Percentiles rank a stretch among this genome's conserved stretches.
phyloP scores from a whole-genome alignment of 768 basidiomycete species.

The Suillus cothurnatus region DNA sequence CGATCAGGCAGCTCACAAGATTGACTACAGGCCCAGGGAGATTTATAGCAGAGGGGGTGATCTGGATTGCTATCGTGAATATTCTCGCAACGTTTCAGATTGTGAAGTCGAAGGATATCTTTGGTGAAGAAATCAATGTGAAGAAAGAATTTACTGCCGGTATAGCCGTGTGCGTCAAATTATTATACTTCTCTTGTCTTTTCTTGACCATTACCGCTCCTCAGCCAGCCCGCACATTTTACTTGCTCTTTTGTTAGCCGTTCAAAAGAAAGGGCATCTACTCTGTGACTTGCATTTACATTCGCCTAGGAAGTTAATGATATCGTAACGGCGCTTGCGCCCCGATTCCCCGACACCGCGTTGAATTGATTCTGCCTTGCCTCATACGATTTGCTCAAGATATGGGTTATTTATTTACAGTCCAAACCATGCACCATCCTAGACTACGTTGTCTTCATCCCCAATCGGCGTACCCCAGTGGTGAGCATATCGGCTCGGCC shows the following conservation, averaged over 20 bases:
- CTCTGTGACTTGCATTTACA: background rate
- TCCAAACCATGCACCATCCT: too few species aligned
- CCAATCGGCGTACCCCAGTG: too few species aligned
- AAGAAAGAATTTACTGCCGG: slow-evolving; percentile 25
- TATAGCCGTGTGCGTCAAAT: slow-evolving; percentile 20
- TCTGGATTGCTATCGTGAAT: slow-evolving; percentile 25
- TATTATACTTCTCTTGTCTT: background rate
- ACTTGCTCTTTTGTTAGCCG: slow-evolving; percentile 25
- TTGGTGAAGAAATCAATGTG: slow-evolving; percentile 25
- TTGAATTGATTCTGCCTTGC: too few species aligned
- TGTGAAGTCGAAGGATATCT: slow-evolving; percentile 23
- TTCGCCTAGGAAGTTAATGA: background rate
- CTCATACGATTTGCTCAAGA: too few species aligned
- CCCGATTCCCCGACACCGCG: too few species aligned
- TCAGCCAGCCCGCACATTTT: slow-evolving; percentile 25
- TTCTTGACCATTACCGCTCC: background rate
- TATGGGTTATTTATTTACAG: too few species aligned
- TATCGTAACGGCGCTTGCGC: too few species aligned
- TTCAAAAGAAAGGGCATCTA: slow-evolving; percentile 11
- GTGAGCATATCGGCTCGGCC: too few species aligned
- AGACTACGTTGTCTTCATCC: too few species aligned
- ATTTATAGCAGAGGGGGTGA: slow-evolving; percentile 22
- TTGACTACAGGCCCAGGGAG: slow-evolving; percentile 23
- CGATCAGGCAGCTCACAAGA: background rate
- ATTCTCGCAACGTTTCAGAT: slow-evolving; percentile 26